Conservation (phyloP, 108 stramenopile genomes). For the Fragilariopsis cylindrus region DNA sequence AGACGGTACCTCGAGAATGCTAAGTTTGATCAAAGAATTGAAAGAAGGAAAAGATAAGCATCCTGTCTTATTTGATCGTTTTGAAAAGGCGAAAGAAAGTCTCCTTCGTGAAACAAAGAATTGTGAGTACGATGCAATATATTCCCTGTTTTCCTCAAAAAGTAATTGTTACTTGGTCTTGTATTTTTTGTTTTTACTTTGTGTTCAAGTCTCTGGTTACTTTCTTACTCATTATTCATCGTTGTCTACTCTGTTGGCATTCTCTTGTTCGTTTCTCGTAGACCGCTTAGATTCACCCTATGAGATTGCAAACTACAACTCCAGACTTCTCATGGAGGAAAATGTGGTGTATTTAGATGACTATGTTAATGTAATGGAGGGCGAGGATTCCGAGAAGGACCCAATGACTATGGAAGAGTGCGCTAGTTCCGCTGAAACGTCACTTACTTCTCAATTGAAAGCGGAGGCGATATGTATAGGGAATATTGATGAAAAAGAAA, state of each 20-base stretch:
- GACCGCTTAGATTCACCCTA: conserved; percentile 76
- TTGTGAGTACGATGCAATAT: conserved; percentile 4
- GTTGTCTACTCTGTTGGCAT: background rate
- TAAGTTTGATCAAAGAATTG: conserved; percentile 80
- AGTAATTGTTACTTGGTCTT: too few relatives aligned
- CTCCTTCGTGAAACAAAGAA: conserved; percentile 88
- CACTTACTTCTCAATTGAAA: conserved; percentile 62
- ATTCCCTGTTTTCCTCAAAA: too few relatives aligned
- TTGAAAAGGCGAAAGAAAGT: conserved; percentile 67
- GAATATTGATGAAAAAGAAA: conserved; percentile 76
- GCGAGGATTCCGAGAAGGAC: conserved; percentile 57
- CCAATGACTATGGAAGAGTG: conserved; percentile 87
- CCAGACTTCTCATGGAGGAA: conserved; percentile 71
- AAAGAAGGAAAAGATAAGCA: conserved; percentile 68
- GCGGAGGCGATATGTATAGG: conserved; percentile 81
- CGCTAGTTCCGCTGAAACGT: conserved; percentile 63
- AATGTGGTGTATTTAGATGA: conserved; percentile 82
- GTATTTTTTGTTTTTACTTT: too few relatives aligned
- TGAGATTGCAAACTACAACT: conserved; percentile 83
- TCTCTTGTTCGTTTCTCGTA: conserved; percentile 2
- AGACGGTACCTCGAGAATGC: conserved; percentile 75
- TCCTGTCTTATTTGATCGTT: conserved; percentile 57
- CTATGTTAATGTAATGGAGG: conserved; percentile 83
- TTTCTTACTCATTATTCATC: background rate
- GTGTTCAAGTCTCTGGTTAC: too few relatives aligned